These are phyloP conservation scores for Claviceps sorghi DNA, from an alignment of 2,329 filamentous ascomycete species.

Conservation along the genomic window DNA sequence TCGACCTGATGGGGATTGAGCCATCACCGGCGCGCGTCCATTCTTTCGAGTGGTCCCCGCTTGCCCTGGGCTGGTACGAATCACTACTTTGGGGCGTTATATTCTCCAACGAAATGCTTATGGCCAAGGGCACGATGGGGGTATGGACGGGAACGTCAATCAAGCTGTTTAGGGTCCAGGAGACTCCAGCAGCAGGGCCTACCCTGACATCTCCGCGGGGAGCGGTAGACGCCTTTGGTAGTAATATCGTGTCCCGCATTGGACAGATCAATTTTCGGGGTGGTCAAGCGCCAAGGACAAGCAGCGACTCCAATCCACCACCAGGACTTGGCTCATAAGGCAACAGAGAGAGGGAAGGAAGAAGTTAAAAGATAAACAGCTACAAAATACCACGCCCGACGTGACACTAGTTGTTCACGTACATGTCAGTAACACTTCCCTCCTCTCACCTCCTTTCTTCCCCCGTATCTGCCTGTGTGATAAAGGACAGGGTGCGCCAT, in stretches of 20 bases:
- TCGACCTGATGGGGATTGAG: slow-evolving; percentile 58
- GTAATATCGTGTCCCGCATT: slow-evolving; percentile 75
- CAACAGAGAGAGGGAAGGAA: not conserved
- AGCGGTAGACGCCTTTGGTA: slow-evolving; percentile 85
- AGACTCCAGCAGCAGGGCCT: slow-evolving; percentile 65
- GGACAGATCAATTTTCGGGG: slow-evolving; percentile 62
- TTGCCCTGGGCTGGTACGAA: slow-evolving; percentile 91
- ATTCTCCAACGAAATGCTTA: slow-evolving; percentile 79
- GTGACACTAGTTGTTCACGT: not conserved
- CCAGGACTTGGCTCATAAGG: slow-evolving; percentile 5
- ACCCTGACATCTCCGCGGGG: slow-evolving; percentile 73
- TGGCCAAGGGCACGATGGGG: slow-evolving; percentile 73
- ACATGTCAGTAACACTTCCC: not conserved
- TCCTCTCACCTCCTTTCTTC: not conserved
- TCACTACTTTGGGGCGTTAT: slow-evolving; percentile 87
- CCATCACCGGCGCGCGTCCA: slow-evolving; percentile 63
- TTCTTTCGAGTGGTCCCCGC: slow-evolving; percentile 84
- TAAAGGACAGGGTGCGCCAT: not conserved
- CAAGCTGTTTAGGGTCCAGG: slow-evolving; percentile 78
- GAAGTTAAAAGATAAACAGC: not conserved
- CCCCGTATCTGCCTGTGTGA: not conserved
- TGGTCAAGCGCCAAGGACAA: slow-evolving; percentile 12
- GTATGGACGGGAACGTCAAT: slow-evolving; percentile 89
- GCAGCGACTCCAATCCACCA: slow-evolving; percentile 7
- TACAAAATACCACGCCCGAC: not conserved